These are phyloP conservation scores for Sugiyamaella boreocaroliniensis DNA, from an alignment of 805 yeast species.

Conservation along the genomic window DNA sequence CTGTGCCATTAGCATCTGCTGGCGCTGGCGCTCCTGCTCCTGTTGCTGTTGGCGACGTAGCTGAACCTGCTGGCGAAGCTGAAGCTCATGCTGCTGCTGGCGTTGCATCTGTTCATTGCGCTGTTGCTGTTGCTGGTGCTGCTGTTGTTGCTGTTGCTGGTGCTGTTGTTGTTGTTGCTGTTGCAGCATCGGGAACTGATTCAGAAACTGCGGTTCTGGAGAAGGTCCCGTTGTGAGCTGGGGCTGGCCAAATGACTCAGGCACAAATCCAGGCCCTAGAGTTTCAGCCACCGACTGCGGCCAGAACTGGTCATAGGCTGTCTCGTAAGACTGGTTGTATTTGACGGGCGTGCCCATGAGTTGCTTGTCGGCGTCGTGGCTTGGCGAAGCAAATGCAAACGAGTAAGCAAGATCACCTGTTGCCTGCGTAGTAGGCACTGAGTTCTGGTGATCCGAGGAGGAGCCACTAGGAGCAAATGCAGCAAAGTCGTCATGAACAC, in stretches of 20 bases:
- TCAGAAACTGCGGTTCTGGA: background rate
- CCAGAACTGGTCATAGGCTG: background rate
- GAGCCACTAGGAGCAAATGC: background rate
- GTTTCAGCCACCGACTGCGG: background rate
- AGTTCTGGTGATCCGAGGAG: background rate
- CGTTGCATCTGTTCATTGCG: background rate
- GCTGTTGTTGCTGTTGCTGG: constrained; percentile 1
- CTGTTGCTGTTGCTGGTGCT: background rate
- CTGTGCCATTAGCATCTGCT: background rate
- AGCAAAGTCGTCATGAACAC: background rate
- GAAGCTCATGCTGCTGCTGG: constrained; percentile 6
- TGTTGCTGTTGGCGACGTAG: constrained; percentile 1
- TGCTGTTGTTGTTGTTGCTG: constrained; percentile 1
- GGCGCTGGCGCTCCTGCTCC: background rate
- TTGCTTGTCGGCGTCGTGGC: background rate
- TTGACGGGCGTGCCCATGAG: background rate
- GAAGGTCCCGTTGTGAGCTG: background rate
- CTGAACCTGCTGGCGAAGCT: constrained; percentile 4
- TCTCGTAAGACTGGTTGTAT: background rate
- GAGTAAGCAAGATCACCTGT: background rate
- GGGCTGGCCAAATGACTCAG: background rate
- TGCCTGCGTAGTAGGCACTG: background rate
- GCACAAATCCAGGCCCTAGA: background rate
- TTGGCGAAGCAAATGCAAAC: background rate
- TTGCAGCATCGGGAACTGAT: background rate